phyloP scores from a whole-genome alignment of 805 yeast species.

The Candida yuanshanica region DNA sequence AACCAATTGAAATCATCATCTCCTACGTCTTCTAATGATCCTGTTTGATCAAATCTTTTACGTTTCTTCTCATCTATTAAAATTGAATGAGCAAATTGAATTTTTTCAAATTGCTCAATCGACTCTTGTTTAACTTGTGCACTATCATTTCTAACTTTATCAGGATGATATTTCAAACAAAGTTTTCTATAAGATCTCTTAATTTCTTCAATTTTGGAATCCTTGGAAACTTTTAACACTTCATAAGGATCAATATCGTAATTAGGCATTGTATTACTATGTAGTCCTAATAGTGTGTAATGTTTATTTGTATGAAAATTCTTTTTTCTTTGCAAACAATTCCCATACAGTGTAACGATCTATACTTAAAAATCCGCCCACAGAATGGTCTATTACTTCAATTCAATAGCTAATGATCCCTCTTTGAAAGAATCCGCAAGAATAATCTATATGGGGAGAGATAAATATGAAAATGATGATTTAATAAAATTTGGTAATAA shows the following conservation, averaged over 20 bases:
- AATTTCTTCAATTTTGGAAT: conserved; percentile 46
- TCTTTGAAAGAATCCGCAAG: conserved; percentile 27
- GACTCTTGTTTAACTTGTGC: conserved; percentile 29
- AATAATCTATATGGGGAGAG: conserved; percentile 61
- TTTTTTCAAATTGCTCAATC: conserved; percentile 48
- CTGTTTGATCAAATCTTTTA: conserved; percentile 62
- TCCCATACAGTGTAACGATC: too few relatives aligned
- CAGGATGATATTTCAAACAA: conserved; percentile 68
- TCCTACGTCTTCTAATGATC: conserved; percentile 42
- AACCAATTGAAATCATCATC: conserved; percentile 48
- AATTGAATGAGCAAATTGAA: conserved; percentile 72
- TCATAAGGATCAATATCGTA: conserved; percentile 57
- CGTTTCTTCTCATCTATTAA: conserved; percentile 54
- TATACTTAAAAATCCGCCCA: too few relatives aligned
- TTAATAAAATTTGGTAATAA: conserved; percentile 59
- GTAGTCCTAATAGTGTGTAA: too few relatives aligned
- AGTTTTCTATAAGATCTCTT: conserved; percentile 62
- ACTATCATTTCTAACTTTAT: conserved; percentile 42
- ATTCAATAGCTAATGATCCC: conserved; percentile 29
- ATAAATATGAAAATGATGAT: conserved; percentile 63
- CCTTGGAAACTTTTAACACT: conserved; percentile 35
- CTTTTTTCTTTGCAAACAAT: too few relatives aligned
- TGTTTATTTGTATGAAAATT: too few relatives aligned
- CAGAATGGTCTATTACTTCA: conserved; percentile 46
- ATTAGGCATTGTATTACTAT: neutral